These are phyloP conservation scores for Tuber calosporum DNA, from an alignment of 495 filamentous ascomycete species.

Conservation along the genomic window DNA sequence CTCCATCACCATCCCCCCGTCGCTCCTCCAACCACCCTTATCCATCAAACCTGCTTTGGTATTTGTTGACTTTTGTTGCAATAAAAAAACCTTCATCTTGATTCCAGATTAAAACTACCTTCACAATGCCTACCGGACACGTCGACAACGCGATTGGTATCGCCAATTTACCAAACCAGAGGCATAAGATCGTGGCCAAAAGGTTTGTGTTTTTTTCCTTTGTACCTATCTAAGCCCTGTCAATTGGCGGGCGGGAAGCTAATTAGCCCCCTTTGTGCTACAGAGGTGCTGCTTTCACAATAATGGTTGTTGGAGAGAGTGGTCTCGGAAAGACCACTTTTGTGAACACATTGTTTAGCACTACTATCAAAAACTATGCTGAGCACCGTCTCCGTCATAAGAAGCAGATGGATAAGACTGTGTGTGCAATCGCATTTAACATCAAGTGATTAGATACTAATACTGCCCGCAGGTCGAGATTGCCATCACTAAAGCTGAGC, in stretches of 20 bases:
- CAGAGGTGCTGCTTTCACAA: constrained; percentile 87
- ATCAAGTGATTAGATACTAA: neutral
- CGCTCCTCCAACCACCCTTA: neutral
- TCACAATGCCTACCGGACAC: constrained; percentile 39
- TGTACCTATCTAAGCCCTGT: neutral
- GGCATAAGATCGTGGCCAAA: constrained; percentile 99
- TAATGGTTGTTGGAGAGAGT: constrained; percentile 99
- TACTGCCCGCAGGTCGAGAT: constrained; percentile 60
- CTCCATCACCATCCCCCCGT: neutral
- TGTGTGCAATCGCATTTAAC: constrained; percentile 13
- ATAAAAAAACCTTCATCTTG: neutral
- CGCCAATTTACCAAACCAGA: constrained; percentile 97
- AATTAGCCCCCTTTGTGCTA: constrained; percentile 11
- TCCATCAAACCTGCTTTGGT: neutral
- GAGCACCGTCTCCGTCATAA: constrained; percentile 97
- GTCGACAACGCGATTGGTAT: constrained; percentile 73
- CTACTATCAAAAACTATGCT: constrained; percentile 99
- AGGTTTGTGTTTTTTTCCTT: constrained; percentile 45
- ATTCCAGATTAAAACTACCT: constrained; percentile 7
- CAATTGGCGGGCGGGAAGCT: constrained; percentile 9
- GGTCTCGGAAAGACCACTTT: constrained; percentile 98
- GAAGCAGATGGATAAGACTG: constrained; percentile 98
- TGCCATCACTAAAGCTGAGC: constrained; percentile 97
- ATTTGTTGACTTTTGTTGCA: neutral
- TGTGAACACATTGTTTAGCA: constrained; percentile 99